Evolutionary conservation across 345 rosid species (phyloP), one percentile per base, ranked within the genome.

Genomic region (Hirschfeldia incana): DNA sequence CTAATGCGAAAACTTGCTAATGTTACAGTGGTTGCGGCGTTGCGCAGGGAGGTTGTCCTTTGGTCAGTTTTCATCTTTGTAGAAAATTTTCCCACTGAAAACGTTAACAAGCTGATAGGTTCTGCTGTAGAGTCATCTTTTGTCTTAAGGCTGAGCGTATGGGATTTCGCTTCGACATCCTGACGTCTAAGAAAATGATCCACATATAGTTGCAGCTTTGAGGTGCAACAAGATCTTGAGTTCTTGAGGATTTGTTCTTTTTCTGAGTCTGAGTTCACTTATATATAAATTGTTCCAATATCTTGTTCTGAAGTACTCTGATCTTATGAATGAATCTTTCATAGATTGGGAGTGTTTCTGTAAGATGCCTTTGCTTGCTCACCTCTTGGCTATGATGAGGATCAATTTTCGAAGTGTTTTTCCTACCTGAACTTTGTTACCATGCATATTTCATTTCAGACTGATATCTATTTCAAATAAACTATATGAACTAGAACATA

Each of bases 11-110:
- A 91, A 84, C 75, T 91, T 37, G 85, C 93, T 82, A 89, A 90
- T 77, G 76, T 89, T 78, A 91, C 85, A 81, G 84, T 85, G 15
- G 82, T 91, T 81, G n/a, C n/a, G n/a, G n/a, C n/a, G n/a, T n/a
- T n/a, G 86, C 85, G 33, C 96, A 91, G 67, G 97, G 97, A 76
- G 98, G 97, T 81, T 92, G 89, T 76, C 97, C 97, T 39, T 87
- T 90, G 97, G 97, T 92, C 63, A 64, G 44, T 60, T 0, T 44
- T 44, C 53, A 44, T 44, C 53, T 44, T 13, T 12, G 53, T 44
- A 44, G 53, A 44, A 5, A 13, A 29, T 1, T 0, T 7, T 16
- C 33, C 29, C 13, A 53, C 10, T 33, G 74, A 74, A 16, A 49
- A 26, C 67, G 27, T 64, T 62, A 70, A 72, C 21, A 67, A 46